phyloP scores from a whole-genome alignment of 331 rosid genomes.

The Telfairia occidentalis region DNA sequence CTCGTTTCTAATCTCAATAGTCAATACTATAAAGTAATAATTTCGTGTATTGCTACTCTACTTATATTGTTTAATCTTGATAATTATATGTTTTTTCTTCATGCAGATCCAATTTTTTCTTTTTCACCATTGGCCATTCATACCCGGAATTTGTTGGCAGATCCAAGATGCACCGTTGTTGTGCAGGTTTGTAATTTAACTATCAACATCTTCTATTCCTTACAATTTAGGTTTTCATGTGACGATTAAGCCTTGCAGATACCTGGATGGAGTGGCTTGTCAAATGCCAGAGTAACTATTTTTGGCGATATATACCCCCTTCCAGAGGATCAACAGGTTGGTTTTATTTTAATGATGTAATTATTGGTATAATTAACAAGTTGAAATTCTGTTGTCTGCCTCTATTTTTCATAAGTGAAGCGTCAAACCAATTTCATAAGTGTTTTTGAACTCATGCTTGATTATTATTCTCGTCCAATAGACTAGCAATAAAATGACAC shows the following conservation, averaged over 20 bases:
- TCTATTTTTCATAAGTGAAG: not conserved
- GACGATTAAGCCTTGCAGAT: slow-evolving; percentile 40
- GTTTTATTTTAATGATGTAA: slow-evolving; percentile 2
- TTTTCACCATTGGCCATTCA: slow-evolving; percentile 98
- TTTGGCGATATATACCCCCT: slow-evolving; percentile 97
- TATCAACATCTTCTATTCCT: slow-evolving; percentile 11
- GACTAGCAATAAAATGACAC: not conserved
- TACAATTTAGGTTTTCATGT: slow-evolving; percentile 11
- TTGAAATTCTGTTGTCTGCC: not conserved
- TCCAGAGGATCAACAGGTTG: slow-evolving; percentile 87
- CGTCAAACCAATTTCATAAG: not conserved
- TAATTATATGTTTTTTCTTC: slow-evolving; percentile 7
- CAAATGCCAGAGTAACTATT: slow-evolving; percentile 97
- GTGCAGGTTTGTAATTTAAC: slow-evolving; percentile 70
- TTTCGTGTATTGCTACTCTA: not conserved
- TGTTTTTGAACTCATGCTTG: not conserved
- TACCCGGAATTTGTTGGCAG: slow-evolving; percentile 82
- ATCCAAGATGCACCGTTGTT: slow-evolving; percentile 95
- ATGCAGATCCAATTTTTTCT: slow-evolving; percentile 86
- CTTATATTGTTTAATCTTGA: not conserved
- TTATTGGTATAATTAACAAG: not conserved
- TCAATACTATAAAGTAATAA: not conserved
- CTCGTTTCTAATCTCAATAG: not conserved
- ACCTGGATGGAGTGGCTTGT: slow-evolving; percentile 99
- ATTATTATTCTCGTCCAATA: not conserved